phyloP scores from a whole-genome alignment of 2,329 filamentous ascomycete species.

The Boeremia exigua region DNA sequence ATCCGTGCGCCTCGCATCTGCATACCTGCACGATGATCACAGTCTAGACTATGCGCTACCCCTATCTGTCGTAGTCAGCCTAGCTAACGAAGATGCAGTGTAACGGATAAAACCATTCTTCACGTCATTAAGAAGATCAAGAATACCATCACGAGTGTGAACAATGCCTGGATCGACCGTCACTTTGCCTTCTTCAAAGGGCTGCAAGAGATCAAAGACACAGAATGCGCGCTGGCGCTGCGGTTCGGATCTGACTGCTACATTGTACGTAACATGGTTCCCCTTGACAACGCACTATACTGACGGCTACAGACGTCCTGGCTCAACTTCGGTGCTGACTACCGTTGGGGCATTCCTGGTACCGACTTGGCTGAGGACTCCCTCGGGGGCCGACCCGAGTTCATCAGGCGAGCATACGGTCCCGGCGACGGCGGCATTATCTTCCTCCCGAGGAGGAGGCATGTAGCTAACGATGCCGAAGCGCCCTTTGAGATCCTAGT shows the following conservation, averaged over 20 bases:
- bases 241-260: constrained; percentile 43
- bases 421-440: constrained; percentile 44
- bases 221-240: constrained; percentile 37
- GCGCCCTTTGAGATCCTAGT: constrained; percentile 46
- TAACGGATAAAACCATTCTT: constrained; percentile 39
- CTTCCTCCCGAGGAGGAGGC: constrained; percentile 41
- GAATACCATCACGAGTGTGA: constrained; percentile 34
- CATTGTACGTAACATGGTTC: constrained; percentile 20
- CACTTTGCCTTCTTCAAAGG: constrained; percentile 42
- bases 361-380: constrained; percentile 31
- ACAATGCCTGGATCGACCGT: constrained; percentile 39
- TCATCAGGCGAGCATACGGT: constrained; percentile 39
- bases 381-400: constrained; percentile 41
- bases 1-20: constrained; percentile 16
- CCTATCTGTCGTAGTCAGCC: constrained; percentile 4
- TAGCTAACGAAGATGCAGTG: constrained; percentile 32
- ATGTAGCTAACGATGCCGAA: constrained; percentile 28
- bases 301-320: constrained; percentile 33
- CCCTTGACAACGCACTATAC: neutral
- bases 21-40: constrained; percentile 13
- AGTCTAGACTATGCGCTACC: constrained; percentile 13
- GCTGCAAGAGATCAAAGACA: constrained; percentile 37
- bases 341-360: constrained; percentile 44
- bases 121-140: constrained; percentile 36
- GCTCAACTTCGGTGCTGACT: constrained; percentile 43